Evolutionary conservation across 768 basidiomycete genomes (phyloP).

Genomic region (Daedalea quercina): DNA sequence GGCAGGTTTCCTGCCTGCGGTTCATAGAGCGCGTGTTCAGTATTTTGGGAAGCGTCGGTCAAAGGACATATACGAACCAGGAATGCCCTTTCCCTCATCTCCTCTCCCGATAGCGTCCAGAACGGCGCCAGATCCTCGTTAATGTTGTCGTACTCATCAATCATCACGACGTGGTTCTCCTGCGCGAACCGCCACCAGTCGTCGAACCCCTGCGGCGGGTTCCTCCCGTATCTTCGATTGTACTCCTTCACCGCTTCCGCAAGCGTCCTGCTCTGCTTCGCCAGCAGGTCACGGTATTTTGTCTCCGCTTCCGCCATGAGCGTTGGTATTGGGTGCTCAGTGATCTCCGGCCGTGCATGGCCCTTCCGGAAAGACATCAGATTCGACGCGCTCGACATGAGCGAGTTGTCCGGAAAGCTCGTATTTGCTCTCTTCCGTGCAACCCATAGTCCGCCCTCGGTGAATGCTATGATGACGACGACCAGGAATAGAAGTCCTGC

Average conservation of each 20-base stretch:
- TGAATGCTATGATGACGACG: conserved; percentile 22
- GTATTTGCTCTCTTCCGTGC: conserved; percentile 16
- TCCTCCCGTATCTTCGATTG: conserved; percentile 61
- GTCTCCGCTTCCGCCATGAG: conserved; percentile 81
- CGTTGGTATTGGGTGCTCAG: conserved; percentile 75
- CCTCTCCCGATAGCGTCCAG: conserved; percentile 65
- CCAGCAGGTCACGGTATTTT: conserved; percentile 60
- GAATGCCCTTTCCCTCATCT: conserved; percentile 56
- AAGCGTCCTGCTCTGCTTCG: conserved; percentile 74
- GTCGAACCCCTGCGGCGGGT: conserved; percentile 89
- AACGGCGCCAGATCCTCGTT: conserved; percentile 79
- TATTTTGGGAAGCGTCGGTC: not conserved
- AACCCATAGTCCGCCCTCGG: conserved; percentile 28
- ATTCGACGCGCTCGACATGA: conserved; percentile 15
- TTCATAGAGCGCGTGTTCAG: not conserved
- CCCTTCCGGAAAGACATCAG: conserved; percentile 17
- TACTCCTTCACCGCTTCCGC: conserved; percentile 79
- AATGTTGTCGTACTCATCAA: conserved; percentile 89
- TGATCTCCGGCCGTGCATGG: conserved; percentile 15
- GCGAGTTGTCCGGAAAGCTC: conserved; percentile 19
- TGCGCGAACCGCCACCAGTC: conserved; percentile 81
- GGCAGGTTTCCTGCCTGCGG: conserved; percentile 68
- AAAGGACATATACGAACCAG: conserved; percentile 37
- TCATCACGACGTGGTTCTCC: conserved; percentile 65
- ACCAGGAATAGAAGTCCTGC: conserved; percentile 22